Conservation (phyloP, 1,139 yeast genomes). For the Citeromyces hawaiiensis region DNA sequence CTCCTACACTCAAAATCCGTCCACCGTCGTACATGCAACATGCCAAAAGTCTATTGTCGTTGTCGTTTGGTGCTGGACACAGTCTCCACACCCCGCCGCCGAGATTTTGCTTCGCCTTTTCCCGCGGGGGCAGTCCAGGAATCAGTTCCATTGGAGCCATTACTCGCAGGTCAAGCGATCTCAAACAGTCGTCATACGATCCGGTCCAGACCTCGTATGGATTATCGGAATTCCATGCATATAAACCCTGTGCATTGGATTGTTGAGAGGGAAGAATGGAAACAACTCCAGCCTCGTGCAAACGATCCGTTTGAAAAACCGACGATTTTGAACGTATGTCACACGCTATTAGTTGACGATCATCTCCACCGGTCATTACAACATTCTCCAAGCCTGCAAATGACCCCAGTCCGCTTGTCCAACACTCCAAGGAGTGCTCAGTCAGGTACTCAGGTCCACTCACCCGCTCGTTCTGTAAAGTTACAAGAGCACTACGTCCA, state of each 20-base stretch:
- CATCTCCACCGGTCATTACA: slow-evolving; percentile 88
- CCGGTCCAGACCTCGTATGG: slow-evolving; percentile 72
- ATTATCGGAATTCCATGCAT: slow-evolving; percentile 23
- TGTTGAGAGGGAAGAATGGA: slow-evolving; percentile 4
- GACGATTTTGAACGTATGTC: slow-evolving; percentile 25
- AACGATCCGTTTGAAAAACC: slow-evolving; percentile 1
- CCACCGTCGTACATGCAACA: slow-evolving; percentile 98
- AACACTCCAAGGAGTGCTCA: slow-evolving; percentile 65
- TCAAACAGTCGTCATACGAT: slow-evolving; percentile 73
- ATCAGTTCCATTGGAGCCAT: slow-evolving; percentile 27
- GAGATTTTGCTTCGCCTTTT: slow-evolving; percentile 30
- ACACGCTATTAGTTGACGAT: slow-evolving; percentile 60
- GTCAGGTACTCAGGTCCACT: not conserved
- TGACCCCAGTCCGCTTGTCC: slow-evolving; percentile 76
- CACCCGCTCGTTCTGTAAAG: slow-evolving; percentile 16
- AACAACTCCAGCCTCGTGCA: slow-evolving; percentile 9
- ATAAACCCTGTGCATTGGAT: slow-evolving; percentile 4
- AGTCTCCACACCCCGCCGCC: slow-evolving; percentile 97
- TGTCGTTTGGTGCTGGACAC: slow-evolving; percentile 38
- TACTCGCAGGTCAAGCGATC: slow-evolving; percentile 57
- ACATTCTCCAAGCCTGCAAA: slow-evolving; percentile 38
- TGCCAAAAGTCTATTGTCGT: slow-evolving; percentile 39
- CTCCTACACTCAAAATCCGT: slow-evolving; percentile 30
- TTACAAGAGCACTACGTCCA: slow-evolving; percentile 32
- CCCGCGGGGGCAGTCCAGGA: slow-evolving; percentile 34